Base-by-base conservation (phyloP, 768 basidiomycete genomes). In the Cyclocybe cylindracea region DNA sequence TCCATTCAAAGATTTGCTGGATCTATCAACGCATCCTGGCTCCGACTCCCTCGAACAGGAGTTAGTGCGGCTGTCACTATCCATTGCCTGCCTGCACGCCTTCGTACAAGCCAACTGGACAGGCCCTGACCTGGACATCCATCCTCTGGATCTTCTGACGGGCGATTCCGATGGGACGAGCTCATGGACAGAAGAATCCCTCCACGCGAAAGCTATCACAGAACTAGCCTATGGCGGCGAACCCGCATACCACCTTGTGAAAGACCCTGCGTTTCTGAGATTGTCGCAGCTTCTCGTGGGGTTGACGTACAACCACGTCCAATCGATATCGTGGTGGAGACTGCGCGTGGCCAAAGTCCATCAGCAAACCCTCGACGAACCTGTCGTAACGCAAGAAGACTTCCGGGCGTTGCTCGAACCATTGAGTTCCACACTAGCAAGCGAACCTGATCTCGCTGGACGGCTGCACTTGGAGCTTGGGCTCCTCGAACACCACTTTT, bases 91-190 rank as follows among this genome's bases (percentile, higher is more conserved):
- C 55, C 75, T 98, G 18, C 93, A 97, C 57, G 84, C 91, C 0
- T 99, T 95, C 72, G 76, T 94, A 4, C 97, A 99, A 66, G 78
- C 76, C 29, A 99, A 99, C 69, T 99, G 94, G 94, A 98, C 95
- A 0, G 97, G 97, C 5, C 97, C 97, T 2, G 80, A 89, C 61
- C 78, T 97, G 39, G 73, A 84, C 53, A 66, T 94, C 55, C 67
- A 69, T 55, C 73, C 80, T 19, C 58, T 76, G 43, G 75, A 80
- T 48, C 56, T 78, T 36, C 56, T 79, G 35, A 59, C 66, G 38
- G 40, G 58, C 24, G 44, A 69, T 13, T 61, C 73, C 37, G 58
- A 59, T 29, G 56, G 65, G 32, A 41, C 60, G n/a, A 39, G 31
- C 29, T 48, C 66, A 24, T 48, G 67, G 46, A 72, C 74, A 35